These are phyloP conservation scores for Protostelium mycophagum DNA, from an alignment of 78 protist genomes.

Conservation along the genomic window DNA sequence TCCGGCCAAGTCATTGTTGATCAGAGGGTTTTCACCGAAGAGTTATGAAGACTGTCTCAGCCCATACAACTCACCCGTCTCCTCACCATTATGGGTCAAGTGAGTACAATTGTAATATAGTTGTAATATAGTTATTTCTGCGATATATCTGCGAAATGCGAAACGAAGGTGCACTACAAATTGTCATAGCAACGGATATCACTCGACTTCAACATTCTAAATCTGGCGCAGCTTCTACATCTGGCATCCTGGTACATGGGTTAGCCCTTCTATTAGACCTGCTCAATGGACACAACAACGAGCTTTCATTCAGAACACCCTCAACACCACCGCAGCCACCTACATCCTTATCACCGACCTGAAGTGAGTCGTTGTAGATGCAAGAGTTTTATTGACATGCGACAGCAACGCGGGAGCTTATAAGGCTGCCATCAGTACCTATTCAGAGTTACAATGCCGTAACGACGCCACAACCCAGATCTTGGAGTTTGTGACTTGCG, in stretches of 20 bases:
- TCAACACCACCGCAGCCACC: background rate
- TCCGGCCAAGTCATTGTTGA: background rate
- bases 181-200: no score
- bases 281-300: background rate
- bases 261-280: background rate
- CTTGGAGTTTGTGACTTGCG: background rate
- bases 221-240: background rate
- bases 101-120: no score
- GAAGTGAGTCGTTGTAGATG: no score
- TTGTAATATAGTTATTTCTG: no score
- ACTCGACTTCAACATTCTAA: no score
- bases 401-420: background rate
- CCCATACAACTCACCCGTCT: background rate
- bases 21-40: background rate
- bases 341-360: background rate
- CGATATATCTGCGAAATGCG: no score
- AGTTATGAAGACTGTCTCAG: background rate
- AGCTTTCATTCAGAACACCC: background rate
- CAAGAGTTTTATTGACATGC: background rate
- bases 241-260: background rate
- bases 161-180: no score
- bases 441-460: background rate
- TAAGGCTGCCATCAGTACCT: background rate
- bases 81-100: background rate
- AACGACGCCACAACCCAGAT: background rate